Conservation (phyloP, 352 stramenopile genomes). For the Phytopythium aichiense region DNA sequence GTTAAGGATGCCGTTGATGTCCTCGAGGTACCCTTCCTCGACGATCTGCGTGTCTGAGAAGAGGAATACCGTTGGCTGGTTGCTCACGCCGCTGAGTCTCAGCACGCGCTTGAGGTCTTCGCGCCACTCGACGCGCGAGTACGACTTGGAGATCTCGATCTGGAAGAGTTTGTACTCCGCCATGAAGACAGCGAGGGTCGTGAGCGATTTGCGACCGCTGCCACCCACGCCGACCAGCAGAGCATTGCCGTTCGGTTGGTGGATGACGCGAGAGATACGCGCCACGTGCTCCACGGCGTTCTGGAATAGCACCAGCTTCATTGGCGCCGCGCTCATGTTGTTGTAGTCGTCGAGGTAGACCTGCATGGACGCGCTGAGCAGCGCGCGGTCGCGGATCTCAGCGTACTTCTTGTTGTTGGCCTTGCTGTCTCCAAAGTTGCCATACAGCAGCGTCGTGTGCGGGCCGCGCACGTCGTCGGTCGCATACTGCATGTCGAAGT, state of each 20-base stretch:
- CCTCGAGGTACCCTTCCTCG: slow-evolving; percentile 90
- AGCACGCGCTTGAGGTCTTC: slow-evolving; percentile 92
- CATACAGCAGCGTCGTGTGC: slow-evolving; percentile 81
- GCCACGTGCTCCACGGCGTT: slow-evolving; percentile 94
- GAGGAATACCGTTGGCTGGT: slow-evolving; percentile 90
- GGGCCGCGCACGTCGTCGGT: slow-evolving; percentile 47
- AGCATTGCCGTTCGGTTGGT: slow-evolving; percentile 92
- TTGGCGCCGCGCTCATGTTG: slow-evolving; percentile 91
- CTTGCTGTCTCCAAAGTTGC: slow-evolving; percentile 82
- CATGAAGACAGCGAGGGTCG: slow-evolving; percentile 91
- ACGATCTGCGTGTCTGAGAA: slow-evolving; percentile 94
- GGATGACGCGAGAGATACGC: slow-evolving; percentile 90
- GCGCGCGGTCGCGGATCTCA: slow-evolving; percentile 80
- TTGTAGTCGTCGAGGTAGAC: slow-evolving; percentile 95
- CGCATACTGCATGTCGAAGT: slow-evolving; percentile 81
- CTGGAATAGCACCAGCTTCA: slow-evolving; percentile 94
- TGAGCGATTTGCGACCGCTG: slow-evolving; percentile 91
- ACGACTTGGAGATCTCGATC: slow-evolving; percentile 96
- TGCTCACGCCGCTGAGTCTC: slow-evolving; percentile 70
- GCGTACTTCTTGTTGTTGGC: slow-evolving; percentile 74
- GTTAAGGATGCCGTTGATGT: slow-evolving; percentile 93
- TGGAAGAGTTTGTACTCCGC: slow-evolving; percentile 94
- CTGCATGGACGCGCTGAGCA: slow-evolving; percentile 84
- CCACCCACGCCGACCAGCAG: slow-evolving; percentile 92
- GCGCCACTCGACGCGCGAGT: slow-evolving; percentile 89